phyloP scores from a whole-genome alignment of 169 alveolate genomes.

The Plasmodium berghei region DNA sequence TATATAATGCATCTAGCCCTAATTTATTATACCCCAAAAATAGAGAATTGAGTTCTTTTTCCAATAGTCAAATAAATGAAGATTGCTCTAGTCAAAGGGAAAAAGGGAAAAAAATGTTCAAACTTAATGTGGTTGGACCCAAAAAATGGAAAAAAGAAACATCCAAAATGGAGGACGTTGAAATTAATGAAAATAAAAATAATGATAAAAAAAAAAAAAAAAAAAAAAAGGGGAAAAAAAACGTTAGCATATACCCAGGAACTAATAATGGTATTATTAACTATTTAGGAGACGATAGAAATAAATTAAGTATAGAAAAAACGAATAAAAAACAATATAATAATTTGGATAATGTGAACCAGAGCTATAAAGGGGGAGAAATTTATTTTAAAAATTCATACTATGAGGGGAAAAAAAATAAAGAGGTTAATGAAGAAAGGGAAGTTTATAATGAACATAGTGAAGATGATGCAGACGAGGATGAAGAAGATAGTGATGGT shows the following conservation, averaged over 20 bases:
- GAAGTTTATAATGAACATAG: conserved; percentile 7
- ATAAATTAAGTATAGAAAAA: conserved; percentile 1
- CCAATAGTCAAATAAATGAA: conserved; percentile 8
- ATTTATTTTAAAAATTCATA: not conserved
- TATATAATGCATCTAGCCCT: conserved; percentile 12
- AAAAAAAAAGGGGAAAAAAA: not conserved
- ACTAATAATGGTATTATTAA: conserved; percentile 12
- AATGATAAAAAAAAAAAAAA: conserved; percentile 29
- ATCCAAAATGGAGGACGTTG: conserved; percentile 8
- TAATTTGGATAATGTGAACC: not conserved
- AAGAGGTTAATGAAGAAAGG: conserved; percentile 8
- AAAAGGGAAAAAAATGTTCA: conserved; percentile 33
- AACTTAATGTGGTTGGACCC: conserved; percentile 73
- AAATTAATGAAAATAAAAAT: conserved; percentile 15
- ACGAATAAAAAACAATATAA: not conserved
- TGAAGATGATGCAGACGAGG: conserved; percentile 15
- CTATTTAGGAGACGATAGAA: conserved; percentile 1
- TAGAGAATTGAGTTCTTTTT: conserved; percentile 19
- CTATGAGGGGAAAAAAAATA: not conserved
- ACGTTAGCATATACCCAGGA: not conserved
- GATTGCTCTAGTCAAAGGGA: conserved; percentile 7
- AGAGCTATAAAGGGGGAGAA: not conserved
- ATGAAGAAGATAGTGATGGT: conserved; percentile 12
- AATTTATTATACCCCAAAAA: conserved; percentile 20
- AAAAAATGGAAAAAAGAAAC: conserved; percentile 71